Conservation (phyloP, 345 rosid species). For the Carallia pectinifolia region DNA sequence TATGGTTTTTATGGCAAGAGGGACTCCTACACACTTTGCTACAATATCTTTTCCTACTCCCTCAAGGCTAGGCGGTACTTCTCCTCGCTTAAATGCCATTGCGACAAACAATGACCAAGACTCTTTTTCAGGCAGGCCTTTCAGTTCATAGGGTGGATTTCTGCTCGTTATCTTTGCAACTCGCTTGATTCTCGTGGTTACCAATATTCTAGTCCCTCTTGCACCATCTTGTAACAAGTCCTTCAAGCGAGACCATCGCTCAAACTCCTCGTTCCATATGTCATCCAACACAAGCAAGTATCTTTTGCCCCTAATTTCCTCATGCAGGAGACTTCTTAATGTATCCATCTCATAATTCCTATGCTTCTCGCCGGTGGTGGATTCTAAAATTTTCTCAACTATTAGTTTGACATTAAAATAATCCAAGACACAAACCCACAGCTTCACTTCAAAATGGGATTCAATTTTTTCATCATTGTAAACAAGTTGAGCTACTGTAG, state of each 20-base stretch:
- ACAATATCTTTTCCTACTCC: constrained; percentile 14
- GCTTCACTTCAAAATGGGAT: neutral
- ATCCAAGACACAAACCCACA: constrained; percentile 2
- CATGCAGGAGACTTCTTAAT: no score
- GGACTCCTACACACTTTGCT: neutral
- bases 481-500: neutral
- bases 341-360: no score
- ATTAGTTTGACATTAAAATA: no score
- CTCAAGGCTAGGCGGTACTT: neutral
- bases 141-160: neutral
- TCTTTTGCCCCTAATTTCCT: no score
- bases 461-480: neutral
- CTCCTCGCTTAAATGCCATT: constrained; percentile 12
- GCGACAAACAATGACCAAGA: constrained; percentile 22
- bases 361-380: no score
- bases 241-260: constrained; percentile 14
- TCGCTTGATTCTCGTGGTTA: constrained; percentile 15
- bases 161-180: constrained; percentile 20
- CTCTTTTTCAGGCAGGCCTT: neutral
- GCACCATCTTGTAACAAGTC: constrained; percentile 10
- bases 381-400: no score
- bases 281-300: no score
- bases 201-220: constrained; percentile 20
- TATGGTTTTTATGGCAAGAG: no score
- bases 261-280: neutral